phyloP scores from a whole-genome alignment of 129 eudicot species.

The Chrysanthemum makinoi region DNA sequence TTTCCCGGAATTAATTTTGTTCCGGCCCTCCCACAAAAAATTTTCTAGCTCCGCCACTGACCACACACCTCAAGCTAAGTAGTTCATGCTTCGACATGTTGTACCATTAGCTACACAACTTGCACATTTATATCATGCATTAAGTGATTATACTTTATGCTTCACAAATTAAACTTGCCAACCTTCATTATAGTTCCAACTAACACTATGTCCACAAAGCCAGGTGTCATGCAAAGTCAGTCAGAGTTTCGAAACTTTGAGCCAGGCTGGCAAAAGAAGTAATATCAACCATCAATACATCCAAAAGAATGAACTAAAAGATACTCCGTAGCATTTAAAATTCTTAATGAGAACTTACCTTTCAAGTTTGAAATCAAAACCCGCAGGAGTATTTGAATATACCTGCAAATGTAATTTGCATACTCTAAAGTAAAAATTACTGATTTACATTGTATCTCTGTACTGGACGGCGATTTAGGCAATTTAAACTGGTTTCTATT shows the following conservation, averaged over 20 bases:
- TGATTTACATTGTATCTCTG: not conserved
- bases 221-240: constrained; percentile 78
- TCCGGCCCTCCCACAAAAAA: too few species aligned
- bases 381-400: constrained; percentile 93
- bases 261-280: constrained; percentile 67
- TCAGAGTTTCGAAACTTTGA: constrained; percentile 65
- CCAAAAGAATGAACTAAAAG: constrained; percentile 7
- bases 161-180: too few species aligned
- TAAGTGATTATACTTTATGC: too few species aligned
- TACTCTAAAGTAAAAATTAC: not conserved
- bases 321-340: not conserved
- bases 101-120: too few species aligned
- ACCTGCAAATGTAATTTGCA: constrained; percentile 43
- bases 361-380: constrained; percentile 89
- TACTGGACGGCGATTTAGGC: too few species aligned
- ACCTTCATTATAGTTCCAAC: too few species aligned
- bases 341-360: constrained; percentile 40
- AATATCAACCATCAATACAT: not conserved
- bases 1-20: too few species aligned
- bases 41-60: too few species aligned
- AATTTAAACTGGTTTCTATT: too few species aligned
- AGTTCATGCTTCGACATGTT: too few species aligned
- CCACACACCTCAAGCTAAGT: too few species aligned
- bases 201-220: constrained; percentile 76
- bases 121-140: too few species aligned